phyloP scores from a whole-genome alignment of 257 asterid genomes.

The Misopates orontium region DNA sequence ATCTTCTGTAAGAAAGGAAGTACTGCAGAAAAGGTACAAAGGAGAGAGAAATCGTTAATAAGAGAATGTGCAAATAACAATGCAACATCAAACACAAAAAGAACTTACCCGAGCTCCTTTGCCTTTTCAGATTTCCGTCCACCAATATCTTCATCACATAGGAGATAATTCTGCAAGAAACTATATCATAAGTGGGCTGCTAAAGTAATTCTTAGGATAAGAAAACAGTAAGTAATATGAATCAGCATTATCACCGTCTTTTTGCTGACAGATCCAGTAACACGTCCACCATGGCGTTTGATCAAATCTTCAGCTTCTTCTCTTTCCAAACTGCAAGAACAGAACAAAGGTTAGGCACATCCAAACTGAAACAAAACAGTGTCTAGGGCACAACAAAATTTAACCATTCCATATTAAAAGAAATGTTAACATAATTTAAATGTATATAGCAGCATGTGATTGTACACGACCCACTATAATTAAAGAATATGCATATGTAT shows the following conservation, averaged over 20 bases:
- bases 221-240: conserved; percentile 18
- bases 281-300: conserved; percentile 95
- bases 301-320: conserved; percentile 99
- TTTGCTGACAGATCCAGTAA: conserved; percentile 98
- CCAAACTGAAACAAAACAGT: conserved; percentile 21
- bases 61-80: conserved; percentile 20
- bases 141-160: conserved; percentile 94
- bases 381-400: conserved; percentile 1
- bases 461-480: neutral
- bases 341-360: conserved; percentile 16
- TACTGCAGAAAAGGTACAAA: conserved; percentile 44
- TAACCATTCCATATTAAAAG: neutral
- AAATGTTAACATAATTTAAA: neutral
- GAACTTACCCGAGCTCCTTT: conserved; percentile 88
- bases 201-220: conserved; percentile 18
- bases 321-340: conserved; percentile 86
- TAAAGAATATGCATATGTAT: conserved; percentile 12
- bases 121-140: conserved; percentile 91
- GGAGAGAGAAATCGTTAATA: conserved; percentile 17
- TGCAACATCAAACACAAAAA: neutral
- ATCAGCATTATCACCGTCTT: conserved; percentile 73
- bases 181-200: conserved; percentile 26
- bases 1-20: conserved; percentile 89
- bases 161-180: conserved; percentile 79
- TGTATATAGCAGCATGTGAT: conserved; percentile 4